A percentile compares a stretch with the other conserved stretches of the same genome.
Evolutionary conservation across 2,329 filamentous ascomycete species (phyloP).

Genomic region (Periconia digitata): DNA sequence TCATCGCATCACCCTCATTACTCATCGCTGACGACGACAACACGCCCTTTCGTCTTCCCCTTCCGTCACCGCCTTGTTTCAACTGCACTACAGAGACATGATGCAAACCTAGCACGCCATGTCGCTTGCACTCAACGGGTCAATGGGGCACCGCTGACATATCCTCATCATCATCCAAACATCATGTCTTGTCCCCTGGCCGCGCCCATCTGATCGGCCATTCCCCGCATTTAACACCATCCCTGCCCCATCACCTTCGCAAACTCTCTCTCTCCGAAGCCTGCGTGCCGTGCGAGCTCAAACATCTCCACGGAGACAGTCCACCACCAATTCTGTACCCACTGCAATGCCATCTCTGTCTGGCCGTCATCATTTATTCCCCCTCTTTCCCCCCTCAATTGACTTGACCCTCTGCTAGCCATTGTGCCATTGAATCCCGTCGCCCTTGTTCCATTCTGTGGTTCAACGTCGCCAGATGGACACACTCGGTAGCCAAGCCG

Average conservation of each 20-base stretch:
- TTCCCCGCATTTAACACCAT: constrained; percentile 33
- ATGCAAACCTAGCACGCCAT: too few species aligned
- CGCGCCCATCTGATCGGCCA: constrained; percentile 5
- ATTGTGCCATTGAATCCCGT: too few species aligned
- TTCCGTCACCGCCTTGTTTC: too few species aligned
- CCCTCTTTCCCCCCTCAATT: constrained; percentile 1
- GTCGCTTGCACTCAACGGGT: too few species aligned
- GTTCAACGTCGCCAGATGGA: too few species aligned
- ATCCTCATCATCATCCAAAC: not conserved
- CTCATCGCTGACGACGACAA: constrained; percentile 21
- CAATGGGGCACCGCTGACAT: too few species aligned
- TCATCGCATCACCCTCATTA: constrained; percentile 2
- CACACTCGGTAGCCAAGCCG: too few species aligned
- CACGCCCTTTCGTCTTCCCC: constrained; percentile 2
- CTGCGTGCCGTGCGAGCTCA: constrained; percentile 15
- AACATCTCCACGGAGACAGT: constrained; percentile 36
- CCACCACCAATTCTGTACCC: constrained; percentile 9
- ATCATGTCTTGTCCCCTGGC: too few species aligned
- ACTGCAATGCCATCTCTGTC: constrained; percentile 7
- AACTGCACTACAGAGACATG: too few species aligned
- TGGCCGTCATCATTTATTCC: constrained; percentile 10
- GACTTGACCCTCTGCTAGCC: constrained; percentile 1
- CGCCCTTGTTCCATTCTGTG: too few species aligned
- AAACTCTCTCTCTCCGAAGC: constrained; percentile 14
- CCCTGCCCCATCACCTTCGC: constrained; percentile 2